Base-by-base conservation (phyloP, 164 flowering plant species). In the Liriodendron chinense region DNA sequence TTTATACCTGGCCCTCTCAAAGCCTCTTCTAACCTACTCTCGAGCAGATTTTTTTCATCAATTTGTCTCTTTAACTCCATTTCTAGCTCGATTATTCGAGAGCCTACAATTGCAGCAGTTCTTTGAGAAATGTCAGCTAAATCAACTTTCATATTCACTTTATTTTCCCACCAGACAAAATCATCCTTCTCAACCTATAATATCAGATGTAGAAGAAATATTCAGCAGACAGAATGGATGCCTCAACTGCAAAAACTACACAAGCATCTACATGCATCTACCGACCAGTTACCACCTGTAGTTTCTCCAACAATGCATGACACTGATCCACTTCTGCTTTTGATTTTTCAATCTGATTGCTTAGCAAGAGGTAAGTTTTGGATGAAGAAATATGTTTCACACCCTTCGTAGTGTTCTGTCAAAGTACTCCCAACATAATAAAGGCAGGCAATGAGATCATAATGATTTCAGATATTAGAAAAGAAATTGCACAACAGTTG, bases 211-310 rank as follows among this genome's bases (percentile, higher is more conserved):
- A 34, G 56, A 61, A 72, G 72, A 43, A 57, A 73, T 70, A 3
- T 43, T 57, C 83, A 68, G 83, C 77, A 78, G 67, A 72, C 78
- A 61, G 9, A n/a, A 34, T 6, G 24, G 56, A 21, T 22, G 20
- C 70, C 65, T 13, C 18, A 48, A 74, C 73, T 59, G 63, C 76
- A 77, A 72, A 13, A 50, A 56, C 49, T 68, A 69, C n/a, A 63
- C 48, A 4, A 75, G 77, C 76, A 82, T 77, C 74, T 61, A 78
- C 77, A 80, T 74, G 69, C 73, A 85, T 79, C 84, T 83, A 87
- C 85, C 85, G 72, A 85, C 85, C 87, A 84, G 84, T 84, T 81
- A 87, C 90, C 87, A 96, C 98, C 99, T 96, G 98, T 79, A 91
- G 89, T 91, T 92, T 94, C 86, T 90, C 92, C 68, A 73, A 83